These are phyloP conservation scores for Lumnitzera racemosa DNA, from an alignment of 345 rosid species.

Conservation along the genomic window DNA sequence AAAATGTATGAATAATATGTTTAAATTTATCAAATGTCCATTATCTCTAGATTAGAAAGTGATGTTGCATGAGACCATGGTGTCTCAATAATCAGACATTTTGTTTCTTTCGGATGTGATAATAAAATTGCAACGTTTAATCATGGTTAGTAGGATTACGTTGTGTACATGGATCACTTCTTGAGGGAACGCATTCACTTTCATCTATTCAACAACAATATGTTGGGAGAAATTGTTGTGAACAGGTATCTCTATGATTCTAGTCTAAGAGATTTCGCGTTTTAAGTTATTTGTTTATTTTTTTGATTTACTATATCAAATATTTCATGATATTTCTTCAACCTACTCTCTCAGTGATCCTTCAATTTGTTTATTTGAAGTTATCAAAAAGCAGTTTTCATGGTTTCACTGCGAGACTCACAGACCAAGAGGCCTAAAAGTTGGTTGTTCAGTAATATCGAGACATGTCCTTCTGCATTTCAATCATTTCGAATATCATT, in stretches of 20 bases:
- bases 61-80: too few relatives aligned
- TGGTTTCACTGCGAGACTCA: conserved; percentile 39
- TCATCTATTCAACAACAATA: conserved; percentile 18
- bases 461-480: background rate
- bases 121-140: too few relatives aligned
- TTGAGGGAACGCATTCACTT: conserved; percentile 5
- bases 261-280: too few relatives aligned
- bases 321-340: background rate
- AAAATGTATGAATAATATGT: too few relatives aligned
- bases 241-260: conserved; percentile 7
- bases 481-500: background rate
- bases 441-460: conserved; percentile 24
- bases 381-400: conserved; percentile 37
- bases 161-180: conserved; percentile 40
- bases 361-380: conserved; percentile 28
- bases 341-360: conserved; percentile 11
- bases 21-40: too few relatives aligned
- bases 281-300: background rate
- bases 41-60: too few relatives aligned
- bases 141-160: conserved; percentile 10
- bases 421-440: conserved; percentile 23
- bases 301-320: too few relatives aligned
- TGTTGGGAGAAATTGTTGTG: conserved; percentile 15
- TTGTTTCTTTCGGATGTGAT: too few relatives aligned
- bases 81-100: too few relatives aligned